Base-by-base conservation (phyloP, 2,329 filamentous ascomycete genomes). In the Passalora sequoiae region DNA sequence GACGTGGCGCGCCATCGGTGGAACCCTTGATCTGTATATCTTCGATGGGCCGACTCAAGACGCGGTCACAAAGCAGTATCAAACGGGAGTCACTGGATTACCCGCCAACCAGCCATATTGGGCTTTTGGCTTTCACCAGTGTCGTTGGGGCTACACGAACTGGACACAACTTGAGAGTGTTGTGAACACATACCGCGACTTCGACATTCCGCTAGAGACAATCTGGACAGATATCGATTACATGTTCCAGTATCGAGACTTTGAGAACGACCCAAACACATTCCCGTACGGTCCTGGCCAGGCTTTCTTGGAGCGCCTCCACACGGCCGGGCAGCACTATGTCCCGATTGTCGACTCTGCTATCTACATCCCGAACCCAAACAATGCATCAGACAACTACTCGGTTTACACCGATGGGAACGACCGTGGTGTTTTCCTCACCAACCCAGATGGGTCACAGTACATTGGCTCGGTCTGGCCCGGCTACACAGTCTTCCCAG, bases 81-180 rank as follows among this genome's bases (percentile, higher is more conserved):
- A 86, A 55, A 50, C 68, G 44, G 80, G 76, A 40, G 76, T 81
- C 1, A 70, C 83, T 39, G 86, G 86, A 0, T 68, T 86, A 4
- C 86, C 86, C 1, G 81, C 81, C 0, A 81, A 91, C 78, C 83
- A 89, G 59, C 81, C 85, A 53, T 92, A 92, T 67, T 91, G 80
- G 73, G 80, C 82, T 0, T 79, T 94, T 47, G 88, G 88, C 1
- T 91, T 76, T 60, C 87, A 94, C 53, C 86, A 94, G 61, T 91
- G 86, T 56, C 76, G 85, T 46, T 92, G 86, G 81, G 87, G 86
- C 1, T 92, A 92, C 61, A 69, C 74, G 28, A 87, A 86, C 56
- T 88, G 83, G 79, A 76, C 77, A 1, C 72, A 78, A 20, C 59
- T 87, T 3, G 74, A 83, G 50, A 76, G 76, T 51, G 71, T 78